Percentiles rank a stretch among this genome's conserved stretches.
phyloP scores from a whole-genome alignment of 2,329 filamentous ascomycete species.

The Aureobasidium pullulans region DNA sequence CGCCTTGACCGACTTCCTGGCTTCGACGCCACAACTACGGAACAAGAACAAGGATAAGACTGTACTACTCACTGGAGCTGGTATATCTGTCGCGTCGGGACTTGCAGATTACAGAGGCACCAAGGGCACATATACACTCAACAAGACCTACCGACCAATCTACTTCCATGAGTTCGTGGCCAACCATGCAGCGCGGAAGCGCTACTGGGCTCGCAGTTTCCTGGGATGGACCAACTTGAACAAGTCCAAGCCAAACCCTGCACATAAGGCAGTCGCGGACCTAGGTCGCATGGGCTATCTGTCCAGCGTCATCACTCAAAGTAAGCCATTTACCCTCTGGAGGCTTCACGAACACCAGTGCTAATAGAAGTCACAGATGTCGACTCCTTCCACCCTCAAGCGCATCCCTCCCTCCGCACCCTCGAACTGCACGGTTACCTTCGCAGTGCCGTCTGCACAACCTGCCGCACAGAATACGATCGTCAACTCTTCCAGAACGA shows the following conservation, averaged over 20 bases:
- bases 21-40: slow-evolving; percentile 37
- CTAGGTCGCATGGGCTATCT: slow-evolving; percentile 67
- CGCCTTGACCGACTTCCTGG: slow-evolving; percentile 71
- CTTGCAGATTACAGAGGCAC: slow-evolving; percentile 86
- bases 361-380: slow-evolving; percentile 52
- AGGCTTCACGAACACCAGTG: not conserved
- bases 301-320: slow-evolving; percentile 79
- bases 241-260: slow-evolving; percentile 69
- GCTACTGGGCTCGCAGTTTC: slow-evolving; percentile 95
- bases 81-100: slow-evolving; percentile 87
- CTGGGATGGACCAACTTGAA: slow-evolving; percentile 81
- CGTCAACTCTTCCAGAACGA: slow-evolving; percentile 68
- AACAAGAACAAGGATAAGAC: slow-evolving; percentile 50
- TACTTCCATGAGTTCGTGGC: slow-evolving; percentile 85
- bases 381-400: slow-evolving; percentile 78
- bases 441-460: slow-evolving; percentile 70
- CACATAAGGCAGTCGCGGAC: slow-evolving; percentile 68
- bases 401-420: slow-evolving; percentile 67
- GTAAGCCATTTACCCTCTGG: slow-evolving; percentile 22
- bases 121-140: slow-evolving; percentile 86
- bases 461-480: slow-evolving; percentile 64
- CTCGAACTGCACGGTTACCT: slow-evolving; percentile 90
- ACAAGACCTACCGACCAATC: slow-evolving; percentile 82
- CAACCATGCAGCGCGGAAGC: slow-evolving; percentile 75
- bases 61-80: slow-evolving; percentile 70